Conservation (phyloP, 257 asterid species). For the Ilex asprella region DNA sequence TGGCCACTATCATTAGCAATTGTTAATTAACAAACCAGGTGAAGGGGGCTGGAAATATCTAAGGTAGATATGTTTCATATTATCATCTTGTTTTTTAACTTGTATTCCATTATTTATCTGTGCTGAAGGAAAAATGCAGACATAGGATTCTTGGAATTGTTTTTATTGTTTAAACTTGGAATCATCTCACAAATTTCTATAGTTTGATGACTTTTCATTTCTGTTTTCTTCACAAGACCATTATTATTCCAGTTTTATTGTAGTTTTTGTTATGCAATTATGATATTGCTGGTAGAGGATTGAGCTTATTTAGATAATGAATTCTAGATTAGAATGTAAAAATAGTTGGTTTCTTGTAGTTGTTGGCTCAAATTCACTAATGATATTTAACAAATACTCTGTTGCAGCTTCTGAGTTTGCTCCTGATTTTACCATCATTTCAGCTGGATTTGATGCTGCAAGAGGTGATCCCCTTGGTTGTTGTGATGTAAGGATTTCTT, state of each 20-base stretch:
- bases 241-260: background rate
- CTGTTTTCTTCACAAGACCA: background rate
- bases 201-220: background rate
- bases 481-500: constrained; percentile 65
- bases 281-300: background rate
- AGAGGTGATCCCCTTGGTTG: constrained; percentile 98
- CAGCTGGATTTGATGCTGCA: constrained; percentile 99
- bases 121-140: too few relatives aligned
- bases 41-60: too few relatives aligned
- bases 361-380: constrained; percentile 24
- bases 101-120: background rate
- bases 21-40: too few relatives aligned
- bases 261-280: background rate
- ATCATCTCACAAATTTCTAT: background rate
- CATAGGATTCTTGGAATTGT: background rate
- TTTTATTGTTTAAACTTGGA: background rate
- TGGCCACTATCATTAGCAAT: too few relatives aligned
- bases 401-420: constrained; percentile 77
- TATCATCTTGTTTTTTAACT: too few relatives aligned
- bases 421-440: constrained; percentile 90
- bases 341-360: background rate
- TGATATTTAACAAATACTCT: constrained; percentile 13
- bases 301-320: background rate
- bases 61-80: too few relatives aligned
- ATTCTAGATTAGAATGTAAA: background rate